phyloP scores from a whole-genome alignment of 108 stramenopile species.

The Heterococcus sp. region DNA sequence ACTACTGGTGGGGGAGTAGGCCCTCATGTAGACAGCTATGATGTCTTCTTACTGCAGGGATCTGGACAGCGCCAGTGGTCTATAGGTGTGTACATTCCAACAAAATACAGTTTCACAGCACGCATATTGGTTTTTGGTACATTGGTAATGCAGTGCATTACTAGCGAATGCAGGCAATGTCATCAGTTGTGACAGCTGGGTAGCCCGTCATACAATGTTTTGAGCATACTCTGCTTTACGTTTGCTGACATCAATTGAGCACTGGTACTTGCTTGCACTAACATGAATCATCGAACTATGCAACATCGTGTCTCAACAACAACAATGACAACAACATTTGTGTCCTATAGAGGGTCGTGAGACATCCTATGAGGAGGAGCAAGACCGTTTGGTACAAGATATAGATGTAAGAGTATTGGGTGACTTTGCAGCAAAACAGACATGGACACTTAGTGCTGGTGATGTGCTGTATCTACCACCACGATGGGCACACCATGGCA shows the following conservation, averaged over 20 bases:
- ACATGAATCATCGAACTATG: too few relatives aligned
- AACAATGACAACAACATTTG: too few relatives aligned
- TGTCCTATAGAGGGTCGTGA: neutral
- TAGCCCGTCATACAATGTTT: too few relatives aligned
- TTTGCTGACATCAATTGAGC: neutral
- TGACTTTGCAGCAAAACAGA: conserved; percentile 34
- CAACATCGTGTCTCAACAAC: too few relatives aligned
- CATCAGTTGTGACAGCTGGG: too few relatives aligned
- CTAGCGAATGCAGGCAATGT: too few relatives aligned
- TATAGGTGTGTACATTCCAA: conserved; percentile 1
- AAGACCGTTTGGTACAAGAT: conserved; percentile 52
- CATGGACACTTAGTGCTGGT: conserved; percentile 67
- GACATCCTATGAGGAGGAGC: conserved; percentile 4
- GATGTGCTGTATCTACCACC: conserved; percentile 89
- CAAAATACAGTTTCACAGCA: too few relatives aligned
- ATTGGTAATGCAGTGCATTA: too few relatives aligned
- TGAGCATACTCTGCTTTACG: too few relatives aligned
- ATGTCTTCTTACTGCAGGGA: conserved; percentile 88
- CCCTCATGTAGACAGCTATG: conserved; percentile 88
- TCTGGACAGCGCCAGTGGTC: neutral
- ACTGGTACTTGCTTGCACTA: neutral
- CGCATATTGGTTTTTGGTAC: too few relatives aligned
- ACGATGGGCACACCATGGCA: conserved; percentile 77
- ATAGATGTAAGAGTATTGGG: conserved; percentile 71
- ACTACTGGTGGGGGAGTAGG: conserved; percentile 80